phyloP scores from a whole-genome alignment of 2,329 filamentous ascomycete genomes.

The Nemania diffusa region DNA sequence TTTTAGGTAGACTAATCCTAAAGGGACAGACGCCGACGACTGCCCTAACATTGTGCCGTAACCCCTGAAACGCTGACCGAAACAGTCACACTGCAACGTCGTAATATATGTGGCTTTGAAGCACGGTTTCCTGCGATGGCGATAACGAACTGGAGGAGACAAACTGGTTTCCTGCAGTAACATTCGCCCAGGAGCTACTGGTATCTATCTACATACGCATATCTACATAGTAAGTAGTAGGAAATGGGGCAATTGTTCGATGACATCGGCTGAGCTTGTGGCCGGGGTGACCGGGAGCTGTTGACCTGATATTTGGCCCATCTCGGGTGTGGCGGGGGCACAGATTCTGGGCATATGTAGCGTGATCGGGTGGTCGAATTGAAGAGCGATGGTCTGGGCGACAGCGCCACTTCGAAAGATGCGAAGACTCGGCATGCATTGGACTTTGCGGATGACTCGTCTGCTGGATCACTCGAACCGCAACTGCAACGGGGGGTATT shows the following conservation, averaged over 20 bases:
- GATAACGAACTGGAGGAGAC: neutral
- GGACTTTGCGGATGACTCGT: neutral
- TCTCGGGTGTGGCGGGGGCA: neutral
- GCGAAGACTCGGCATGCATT: neutral
- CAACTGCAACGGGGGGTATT: neutral
- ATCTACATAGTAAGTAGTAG: neutral
- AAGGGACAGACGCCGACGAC: neutral
- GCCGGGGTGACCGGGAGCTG: neutral
- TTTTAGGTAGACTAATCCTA: neutral
- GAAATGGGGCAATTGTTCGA: neutral
- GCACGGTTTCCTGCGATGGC: too few species aligned
- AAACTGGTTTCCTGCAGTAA: neutral
- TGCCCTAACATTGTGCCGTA: constrained; percentile 6
- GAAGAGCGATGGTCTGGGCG: neutral
- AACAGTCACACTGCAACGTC: constrained; percentile 6
- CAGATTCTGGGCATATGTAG: neutral
- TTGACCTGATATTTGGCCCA: neutral
- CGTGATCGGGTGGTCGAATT: neutral
- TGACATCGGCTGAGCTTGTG: neutral
- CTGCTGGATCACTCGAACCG: neutral
- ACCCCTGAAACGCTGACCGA: constrained; percentile 33
- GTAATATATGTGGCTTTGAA: neutral
- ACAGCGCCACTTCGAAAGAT: neutral
- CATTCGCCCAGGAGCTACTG: neutral
- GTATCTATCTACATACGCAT: too few species aligned